Percentiles rank a stretch among this genome's conserved stretches.
Evolutionary conservation across 129 eudicot species (phyloP).

Genomic region (Pittosporum tobira): DNA sequence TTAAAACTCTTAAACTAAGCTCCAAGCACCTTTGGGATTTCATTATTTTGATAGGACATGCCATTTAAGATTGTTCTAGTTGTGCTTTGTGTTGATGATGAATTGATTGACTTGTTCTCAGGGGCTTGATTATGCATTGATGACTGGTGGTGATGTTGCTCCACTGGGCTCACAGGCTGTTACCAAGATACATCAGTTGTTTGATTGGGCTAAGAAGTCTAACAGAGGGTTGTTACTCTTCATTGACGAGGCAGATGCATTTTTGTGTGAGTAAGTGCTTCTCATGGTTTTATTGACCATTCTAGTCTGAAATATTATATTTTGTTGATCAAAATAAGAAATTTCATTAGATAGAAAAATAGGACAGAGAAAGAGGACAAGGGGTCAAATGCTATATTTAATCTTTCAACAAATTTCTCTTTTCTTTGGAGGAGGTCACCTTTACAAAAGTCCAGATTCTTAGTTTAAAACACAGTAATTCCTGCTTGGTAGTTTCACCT

Average conservation of each 20-base stretch:
- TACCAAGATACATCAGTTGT: conserved; percentile 90
- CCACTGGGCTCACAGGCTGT: conserved; percentile 99
- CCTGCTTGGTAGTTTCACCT: background rate
- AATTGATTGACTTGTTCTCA: conserved; percentile 20
- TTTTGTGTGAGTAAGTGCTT: conserved; percentile 89
- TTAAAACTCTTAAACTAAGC: too few species aligned
- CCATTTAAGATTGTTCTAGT: background rate
- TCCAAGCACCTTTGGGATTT: background rate
- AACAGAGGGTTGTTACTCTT: conserved; percentile 81
- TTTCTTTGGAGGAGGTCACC: background rate
- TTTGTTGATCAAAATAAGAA: too few species aligned
- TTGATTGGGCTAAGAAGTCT: conserved; percentile 96
- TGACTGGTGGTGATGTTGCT: conserved; percentile 99
- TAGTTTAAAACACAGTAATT: too few species aligned
- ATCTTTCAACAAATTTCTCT: too few species aligned
- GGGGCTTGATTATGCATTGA: conserved; percentile 99
- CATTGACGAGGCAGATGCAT: conserved; percentile 99
- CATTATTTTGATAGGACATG: background rate
- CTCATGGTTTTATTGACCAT: background rate
- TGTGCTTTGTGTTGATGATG: background rate
- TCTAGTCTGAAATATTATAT: too few species aligned
- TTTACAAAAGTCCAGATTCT: too few species aligned
- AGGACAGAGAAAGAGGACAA: too few species aligned
- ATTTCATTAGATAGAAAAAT: too few species aligned
- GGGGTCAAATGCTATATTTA: too few species aligned